phyloP scores from a whole-genome alignment of 768 basidiomycete species.

The Gymnopilus junonius region DNA sequence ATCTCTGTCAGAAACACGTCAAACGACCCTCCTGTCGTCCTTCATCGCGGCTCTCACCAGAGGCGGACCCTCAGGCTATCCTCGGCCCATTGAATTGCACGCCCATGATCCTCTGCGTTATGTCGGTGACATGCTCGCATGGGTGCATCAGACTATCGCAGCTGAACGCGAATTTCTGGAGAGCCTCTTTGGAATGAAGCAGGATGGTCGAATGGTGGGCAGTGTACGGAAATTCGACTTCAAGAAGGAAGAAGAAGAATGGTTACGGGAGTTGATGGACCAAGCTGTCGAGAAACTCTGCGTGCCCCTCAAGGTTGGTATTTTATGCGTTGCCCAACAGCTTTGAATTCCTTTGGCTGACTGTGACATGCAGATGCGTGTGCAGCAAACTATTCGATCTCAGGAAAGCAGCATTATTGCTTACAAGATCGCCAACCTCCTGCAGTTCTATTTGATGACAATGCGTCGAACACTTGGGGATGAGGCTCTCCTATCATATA shows the following conservation, averaged over 20 bases:
- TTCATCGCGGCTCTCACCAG: slow-evolving; percentile 90
- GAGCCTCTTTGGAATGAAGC: slow-evolving; percentile 74
- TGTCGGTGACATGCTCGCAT: slow-evolving; percentile 97
- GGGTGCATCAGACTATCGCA: slow-evolving; percentile 96
- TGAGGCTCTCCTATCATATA: slow-evolving; percentile 75
- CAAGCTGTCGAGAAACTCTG: slow-evolving; percentile 81
- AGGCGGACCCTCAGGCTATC: slow-evolving; percentile 81
- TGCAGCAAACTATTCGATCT: slow-evolving; percentile 91
- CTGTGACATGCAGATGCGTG: slow-evolving; percentile 60
- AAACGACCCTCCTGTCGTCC: slow-evolving; percentile 74
- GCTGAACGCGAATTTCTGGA: slow-evolving; percentile 95
- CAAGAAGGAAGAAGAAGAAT: slow-evolving; percentile 71
- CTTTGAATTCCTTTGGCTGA: neutral
- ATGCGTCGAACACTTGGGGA: slow-evolving; percentile 92
- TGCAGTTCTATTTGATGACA: slow-evolving; percentile 93
- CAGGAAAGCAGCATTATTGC: slow-evolving; percentile 93
- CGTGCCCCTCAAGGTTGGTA: slow-evolving; percentile 80
- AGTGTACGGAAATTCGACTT: slow-evolving; percentile 57
- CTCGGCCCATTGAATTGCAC: slow-evolving; percentile 95
- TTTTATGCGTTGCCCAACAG: neutral
- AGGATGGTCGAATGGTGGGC: slow-evolving; percentile 76
- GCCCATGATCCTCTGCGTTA: slow-evolving; percentile 98
- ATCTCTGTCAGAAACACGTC: slow-evolving; percentile 80
- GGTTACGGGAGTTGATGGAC: slow-evolving; percentile 85
- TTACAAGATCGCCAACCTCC: slow-evolving; percentile 92